Evolutionary conservation across 352 stramenopile genomes (phyloP).

Genomic region (Phytopythium vexans): DNA sequence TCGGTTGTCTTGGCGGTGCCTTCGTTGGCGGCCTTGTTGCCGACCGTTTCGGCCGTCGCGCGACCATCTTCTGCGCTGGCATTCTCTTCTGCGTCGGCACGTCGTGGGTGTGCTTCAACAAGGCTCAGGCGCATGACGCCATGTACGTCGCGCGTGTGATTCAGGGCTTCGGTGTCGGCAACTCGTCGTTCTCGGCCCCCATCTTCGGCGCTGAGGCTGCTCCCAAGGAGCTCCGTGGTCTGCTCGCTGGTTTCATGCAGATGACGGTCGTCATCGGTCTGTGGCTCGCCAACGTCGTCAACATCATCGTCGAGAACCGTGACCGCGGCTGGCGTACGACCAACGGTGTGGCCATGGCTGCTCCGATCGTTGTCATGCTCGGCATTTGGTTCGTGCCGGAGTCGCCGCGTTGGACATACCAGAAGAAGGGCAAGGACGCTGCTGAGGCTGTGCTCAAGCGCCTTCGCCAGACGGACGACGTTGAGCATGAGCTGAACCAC

Average conservation of each 20-base stretch:
- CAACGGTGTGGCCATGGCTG: slow-evolving; percentile 26
- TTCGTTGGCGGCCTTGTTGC: slow-evolving; percentile 25
- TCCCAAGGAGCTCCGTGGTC: slow-evolving; percentile 21
- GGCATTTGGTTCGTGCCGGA: no score
- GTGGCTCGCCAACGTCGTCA: slow-evolving; percentile 28
- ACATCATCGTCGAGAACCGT: slow-evolving; percentile 18
- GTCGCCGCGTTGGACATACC: no score
- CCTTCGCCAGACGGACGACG: slow-evolving; percentile 9
- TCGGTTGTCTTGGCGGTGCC: slow-evolving; percentile 19
- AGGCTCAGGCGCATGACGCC: slow-evolving; percentile 9
- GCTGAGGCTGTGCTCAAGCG: slow-evolving; percentile 6
- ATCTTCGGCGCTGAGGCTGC: slow-evolving; percentile 33
- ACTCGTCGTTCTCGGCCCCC: slow-evolving; percentile 32
- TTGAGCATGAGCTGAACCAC: not conserved
- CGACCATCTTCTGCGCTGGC: slow-evolving; percentile 23
- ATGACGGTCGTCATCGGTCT: no score
- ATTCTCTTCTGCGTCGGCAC: slow-evolving; percentile 21
- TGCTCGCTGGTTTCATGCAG: slow-evolving; percentile 31
- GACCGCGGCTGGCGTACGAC: slow-evolving; percentile 28
- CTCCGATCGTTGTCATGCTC: slow-evolving; percentile 29
- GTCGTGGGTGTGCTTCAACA: slow-evolving; percentile 20
- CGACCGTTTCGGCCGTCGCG: no score
- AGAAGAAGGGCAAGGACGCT: slow-evolving; percentile 9
- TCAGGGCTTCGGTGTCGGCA: slow-evolving; percentile 18
- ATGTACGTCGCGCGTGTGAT: slow-evolving; percentile 15